Conservation (phyloP, 306 rosid genomes). For the Benincasa hispida region DNA sequence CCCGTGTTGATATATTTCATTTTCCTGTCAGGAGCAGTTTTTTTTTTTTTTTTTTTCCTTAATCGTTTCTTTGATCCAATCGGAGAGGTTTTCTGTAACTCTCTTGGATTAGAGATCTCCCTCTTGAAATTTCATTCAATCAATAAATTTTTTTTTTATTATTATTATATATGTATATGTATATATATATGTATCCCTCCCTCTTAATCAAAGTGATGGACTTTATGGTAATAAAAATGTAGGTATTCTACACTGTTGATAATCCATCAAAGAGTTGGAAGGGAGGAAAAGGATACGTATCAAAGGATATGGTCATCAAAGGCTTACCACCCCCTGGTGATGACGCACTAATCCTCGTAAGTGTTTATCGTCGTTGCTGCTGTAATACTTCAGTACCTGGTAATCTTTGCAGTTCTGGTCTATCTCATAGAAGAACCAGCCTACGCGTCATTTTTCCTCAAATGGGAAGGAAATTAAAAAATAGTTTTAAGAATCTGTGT, state of each 20-base stretch:
- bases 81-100: not conserved
- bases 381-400: not conserved
- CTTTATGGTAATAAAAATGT: conserved; percentile 15
- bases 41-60: too few relatives aligned
- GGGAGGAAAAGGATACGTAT: conserved; percentile 80
- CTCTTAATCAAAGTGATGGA: not conserved
- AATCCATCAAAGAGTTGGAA: conserved; percentile 78
- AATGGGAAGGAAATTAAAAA: not conserved
- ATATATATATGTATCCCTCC: not conserved
- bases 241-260: conserved; percentile 78
- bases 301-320: conserved; percentile 71
- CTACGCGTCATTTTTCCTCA: not conserved
- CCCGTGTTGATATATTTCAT: not conserved
- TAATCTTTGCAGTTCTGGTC: not conserved
- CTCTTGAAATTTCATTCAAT: not conserved
- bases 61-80: not conserved
- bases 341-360: conserved; percentile 74
- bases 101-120: not conserved
- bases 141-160: not conserved
- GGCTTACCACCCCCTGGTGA: conserved; percentile 79
- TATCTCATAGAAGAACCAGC: not conserved
- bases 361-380: conserved; percentile 28
- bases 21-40: not conserved
- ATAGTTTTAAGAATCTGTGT: not conserved
- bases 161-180: too few relatives aligned